Conservation (phyloP, 192 early-diverging fungal genomes). For the Physocladia obscura region DNA sequence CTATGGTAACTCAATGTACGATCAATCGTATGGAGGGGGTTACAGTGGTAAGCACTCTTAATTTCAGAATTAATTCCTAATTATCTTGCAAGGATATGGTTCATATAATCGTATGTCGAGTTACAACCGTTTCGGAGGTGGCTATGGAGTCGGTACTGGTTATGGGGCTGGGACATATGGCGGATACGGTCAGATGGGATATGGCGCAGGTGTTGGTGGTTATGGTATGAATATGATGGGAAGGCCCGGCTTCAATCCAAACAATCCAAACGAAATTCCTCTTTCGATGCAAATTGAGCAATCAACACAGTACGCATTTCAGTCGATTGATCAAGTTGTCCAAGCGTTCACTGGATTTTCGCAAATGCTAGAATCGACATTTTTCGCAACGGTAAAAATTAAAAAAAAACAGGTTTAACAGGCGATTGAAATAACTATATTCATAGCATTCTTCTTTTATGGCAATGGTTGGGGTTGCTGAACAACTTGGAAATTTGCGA, state of each 20-base stretch:
- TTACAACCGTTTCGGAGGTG: constrained; percentile 27
- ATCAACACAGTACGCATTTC: constrained; percentile 88
- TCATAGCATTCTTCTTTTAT: constrained; percentile 49
- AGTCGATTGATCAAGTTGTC: constrained; percentile 88
- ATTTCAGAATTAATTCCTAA: not conserved
- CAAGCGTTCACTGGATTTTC: constrained; percentile 96
- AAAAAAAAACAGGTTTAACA: not conserved
- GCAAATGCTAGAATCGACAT: constrained; percentile 97
- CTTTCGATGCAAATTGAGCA: constrained; percentile 84
- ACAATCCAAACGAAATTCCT: constrained; percentile 64
- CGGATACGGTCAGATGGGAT: constrained; percentile 50
- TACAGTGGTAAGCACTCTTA: constrained; percentile 31
- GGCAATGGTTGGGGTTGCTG: constrained; percentile 97
- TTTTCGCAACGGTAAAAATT: constrained; percentile 81
- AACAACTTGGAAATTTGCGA: constrained; percentile 92
- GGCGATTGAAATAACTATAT: not conserved
- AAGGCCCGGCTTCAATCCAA: constrained; percentile 49
- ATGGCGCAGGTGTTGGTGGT: constrained; percentile 52
- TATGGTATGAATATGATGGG: constrained; percentile 42
- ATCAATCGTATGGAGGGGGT: not conserved
- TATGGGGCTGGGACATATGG: constrained; percentile 42
- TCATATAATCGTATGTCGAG: constrained; percentile 1
- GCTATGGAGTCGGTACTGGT: constrained; percentile 18
- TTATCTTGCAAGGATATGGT: constrained; percentile 3
- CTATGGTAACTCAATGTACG: constrained; percentile 26